Evolutionary conservation across 2,329 filamentous ascomycete species (phyloP), one percentile per base, ranked within the genome.

Genomic region (Fusarium sulawesiense): DNA sequence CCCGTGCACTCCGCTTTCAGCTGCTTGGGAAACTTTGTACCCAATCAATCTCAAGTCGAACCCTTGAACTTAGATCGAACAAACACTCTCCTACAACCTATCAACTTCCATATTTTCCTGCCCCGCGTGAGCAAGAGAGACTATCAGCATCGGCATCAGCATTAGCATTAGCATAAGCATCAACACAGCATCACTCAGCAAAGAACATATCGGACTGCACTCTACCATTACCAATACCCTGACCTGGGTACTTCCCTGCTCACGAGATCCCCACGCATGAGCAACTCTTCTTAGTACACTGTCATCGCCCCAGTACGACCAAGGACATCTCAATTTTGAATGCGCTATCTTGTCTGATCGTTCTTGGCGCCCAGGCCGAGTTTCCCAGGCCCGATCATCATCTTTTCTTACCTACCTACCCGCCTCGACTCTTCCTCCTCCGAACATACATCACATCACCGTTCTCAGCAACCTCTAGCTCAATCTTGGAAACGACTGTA

Each of bases 341-440:
- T 66, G 32, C 59, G 42, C 50, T 56, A 55, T 54, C 51, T 58
- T 70, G 53, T 66, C 61, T 70, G 57, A 56, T 56, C 53, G 56
- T 34, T 63, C 68, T 71, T 71, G 68, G 68, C 68, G 68, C 68
- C 64, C 44, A 62, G 64, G 54, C 55, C 49, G 67, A 66, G 56
- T 69, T 66, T 65, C 62, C 60, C 58, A 63, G 58, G 18, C 49
- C 42, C 23, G 46, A 53, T 47, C 40, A 55, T 60, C 50, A 45
- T 56, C 34, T 62, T 56, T 64, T 56, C 61, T 55, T 51, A 66
- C 64, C 25, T 51, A 66, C 64, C 25, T 51, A 41, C 49, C 20
- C 49, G 30, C 32, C 30, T 61, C 49, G 56, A 64, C 59, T 48
- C 59, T 49, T 41, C 27, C 32, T 56, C 54, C 50, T 70, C 62